A percentile compares a stretch with the other conserved stretches of the same genome.
phyloP scores from a whole-genome alignment of 2,329 filamentous ascomycete genomes.

The Paecilomyces variotii region DNA sequence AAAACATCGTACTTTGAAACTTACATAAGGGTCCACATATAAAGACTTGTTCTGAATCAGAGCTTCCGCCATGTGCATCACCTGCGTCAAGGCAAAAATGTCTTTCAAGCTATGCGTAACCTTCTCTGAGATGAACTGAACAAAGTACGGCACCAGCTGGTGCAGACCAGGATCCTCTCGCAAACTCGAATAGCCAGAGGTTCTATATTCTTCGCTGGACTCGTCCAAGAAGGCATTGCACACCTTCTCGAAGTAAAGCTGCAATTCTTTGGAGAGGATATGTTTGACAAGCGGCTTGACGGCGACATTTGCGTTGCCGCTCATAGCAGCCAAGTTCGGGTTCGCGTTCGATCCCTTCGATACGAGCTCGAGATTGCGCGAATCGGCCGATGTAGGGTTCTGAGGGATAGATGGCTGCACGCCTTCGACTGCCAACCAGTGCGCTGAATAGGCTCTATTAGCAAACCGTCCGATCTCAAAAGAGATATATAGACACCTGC shows the following conservation, averaged over 20 bases:
- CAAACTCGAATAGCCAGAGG: slow-evolving; percentile 77
- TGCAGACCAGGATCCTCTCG: slow-evolving; percentile 86
- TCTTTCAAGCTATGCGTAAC: slow-evolving; percentile 91
- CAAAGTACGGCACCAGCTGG: slow-evolving; percentile 92
- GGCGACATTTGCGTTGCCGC: slow-evolving; percentile 72
- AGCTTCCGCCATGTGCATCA: slow-evolving; percentile 83
- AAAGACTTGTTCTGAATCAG: slow-evolving; percentile 76
- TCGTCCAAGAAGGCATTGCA: slow-evolving; percentile 83
- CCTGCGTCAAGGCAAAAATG: slow-evolving; percentile 77
- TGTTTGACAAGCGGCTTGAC: slow-evolving; percentile 93
- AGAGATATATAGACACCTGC: slow-evolving; percentile 11
- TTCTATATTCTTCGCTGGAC: slow-evolving; percentile 74
- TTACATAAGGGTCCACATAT: slow-evolving; percentile 61
- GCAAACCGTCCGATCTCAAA: not conserved
- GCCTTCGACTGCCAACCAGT: slow-evolving; percentile 96
- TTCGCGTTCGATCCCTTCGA: slow-evolving; percentile 88
- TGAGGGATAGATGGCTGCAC: slow-evolving; percentile 95
- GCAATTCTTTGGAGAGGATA: slow-evolving; percentile 88
- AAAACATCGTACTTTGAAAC: slow-evolving; percentile 9
- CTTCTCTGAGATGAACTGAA: slow-evolving; percentile 91
- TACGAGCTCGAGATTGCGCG: slow-evolving; percentile 73
- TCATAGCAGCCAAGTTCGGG: slow-evolving; percentile 71
- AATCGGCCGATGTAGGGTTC: slow-evolving; percentile 82
- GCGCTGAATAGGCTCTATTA: slow-evolving; percentile 47
- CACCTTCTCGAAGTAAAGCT: slow-evolving; percentile 95